These are phyloP conservation scores for Wickerhamomyces rabaulensis DNA, from an alignment of 805 yeast genomes.

Conservation along the genomic window DNA sequence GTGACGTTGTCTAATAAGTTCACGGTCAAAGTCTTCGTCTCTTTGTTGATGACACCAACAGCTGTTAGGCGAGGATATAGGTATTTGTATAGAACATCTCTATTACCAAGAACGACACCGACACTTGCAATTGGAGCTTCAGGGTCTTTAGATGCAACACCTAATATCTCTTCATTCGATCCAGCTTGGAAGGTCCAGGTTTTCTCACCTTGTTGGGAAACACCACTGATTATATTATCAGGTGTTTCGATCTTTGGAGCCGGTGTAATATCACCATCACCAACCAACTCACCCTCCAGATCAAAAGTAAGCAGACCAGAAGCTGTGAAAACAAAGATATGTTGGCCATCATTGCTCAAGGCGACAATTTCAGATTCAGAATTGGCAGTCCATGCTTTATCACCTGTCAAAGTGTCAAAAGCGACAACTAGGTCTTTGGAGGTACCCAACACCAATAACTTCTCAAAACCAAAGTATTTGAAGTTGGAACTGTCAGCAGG, in stretches of 20 bases:
- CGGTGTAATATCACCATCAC: slow-evolving; percentile 15
- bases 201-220: slow-evolving; percentile 8
- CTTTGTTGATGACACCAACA: slow-evolving; percentile 37
- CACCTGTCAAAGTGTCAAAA: slow-evolving; percentile 36
- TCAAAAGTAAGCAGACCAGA: slow-evolving; percentile 21
- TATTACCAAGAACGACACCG: slow-evolving; percentile 65
- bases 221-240: slow-evolving; percentile 3
- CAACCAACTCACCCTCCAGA: slow-evolving; percentile 13
- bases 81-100: slow-evolving; percentile 78
- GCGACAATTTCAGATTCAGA: slow-evolving; percentile 16
- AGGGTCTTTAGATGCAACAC: slow-evolving; percentile 34
- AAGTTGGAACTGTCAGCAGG: slow-evolving; percentile 7
- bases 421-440: slow-evolving; percentile 37
- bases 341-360: slow-evolving; percentile 14
- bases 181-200: slow-evolving; percentile 35
- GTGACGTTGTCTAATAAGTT: slow-evolving; percentile 62
- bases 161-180: slow-evolving; percentile 33
- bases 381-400: slow-evolving; percentile 33
- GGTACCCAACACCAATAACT: slow-evolving; percentile 37
- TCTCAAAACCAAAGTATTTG: slow-evolving; percentile 41
- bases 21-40: slow-evolving; percentile 33
- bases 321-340: slow-evolving; percentile 13
- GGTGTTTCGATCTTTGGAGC: slow-evolving; percentile 15
- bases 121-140: slow-evolving; percentile 45
- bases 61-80: slow-evolving; percentile 64